Evolutionary conservation across 2,329 filamentous ascomycete species (phyloP).

Genomic region (Grosmannia penicillata): DNA sequence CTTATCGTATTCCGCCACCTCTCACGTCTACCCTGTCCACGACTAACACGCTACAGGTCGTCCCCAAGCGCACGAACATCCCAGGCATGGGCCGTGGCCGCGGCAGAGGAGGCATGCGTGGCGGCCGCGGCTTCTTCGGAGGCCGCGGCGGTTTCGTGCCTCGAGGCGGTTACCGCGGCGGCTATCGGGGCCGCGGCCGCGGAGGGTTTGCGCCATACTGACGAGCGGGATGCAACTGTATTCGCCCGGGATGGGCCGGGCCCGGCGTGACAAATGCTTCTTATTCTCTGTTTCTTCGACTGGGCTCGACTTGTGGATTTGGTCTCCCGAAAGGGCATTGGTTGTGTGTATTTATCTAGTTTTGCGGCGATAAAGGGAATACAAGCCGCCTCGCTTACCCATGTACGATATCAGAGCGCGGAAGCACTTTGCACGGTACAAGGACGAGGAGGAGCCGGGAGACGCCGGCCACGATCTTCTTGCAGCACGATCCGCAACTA

Average conservation of each 20-base stretch:
- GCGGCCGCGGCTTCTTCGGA: slow-evolving; percentile 34
- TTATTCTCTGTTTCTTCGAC: background rate
- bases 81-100: slow-evolving; percentile 83
- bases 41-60: slow-evolving; percentile 37
- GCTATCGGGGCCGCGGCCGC: slow-evolving; percentile 51
- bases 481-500: too few species aligned
- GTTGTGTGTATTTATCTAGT: too few species aligned
- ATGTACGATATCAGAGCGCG: too few species aligned
- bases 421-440: too few species aligned
- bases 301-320: background rate
- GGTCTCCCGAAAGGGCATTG: too few species aligned
- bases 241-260: background rate
- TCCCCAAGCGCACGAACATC: slow-evolving; percentile 88
- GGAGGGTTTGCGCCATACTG: slow-evolving; percentile 54
- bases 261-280: background rate
- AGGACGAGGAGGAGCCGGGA: too few species aligned
- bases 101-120: slow-evolving; percentile 33
- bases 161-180: slow-evolving; percentile 40
- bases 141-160: slow-evolving; percentile 37
- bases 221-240: slow-evolving; percentile 6
- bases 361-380: too few species aligned
- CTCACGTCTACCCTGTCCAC: too few species aligned
- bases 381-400: too few species aligned
- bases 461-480: too few species aligned
- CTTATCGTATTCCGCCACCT: too few species aligned